phyloP scores from a whole-genome alignment of 495 filamentous ascomycete genomes.

The Penicillium tannophilum region DNA sequence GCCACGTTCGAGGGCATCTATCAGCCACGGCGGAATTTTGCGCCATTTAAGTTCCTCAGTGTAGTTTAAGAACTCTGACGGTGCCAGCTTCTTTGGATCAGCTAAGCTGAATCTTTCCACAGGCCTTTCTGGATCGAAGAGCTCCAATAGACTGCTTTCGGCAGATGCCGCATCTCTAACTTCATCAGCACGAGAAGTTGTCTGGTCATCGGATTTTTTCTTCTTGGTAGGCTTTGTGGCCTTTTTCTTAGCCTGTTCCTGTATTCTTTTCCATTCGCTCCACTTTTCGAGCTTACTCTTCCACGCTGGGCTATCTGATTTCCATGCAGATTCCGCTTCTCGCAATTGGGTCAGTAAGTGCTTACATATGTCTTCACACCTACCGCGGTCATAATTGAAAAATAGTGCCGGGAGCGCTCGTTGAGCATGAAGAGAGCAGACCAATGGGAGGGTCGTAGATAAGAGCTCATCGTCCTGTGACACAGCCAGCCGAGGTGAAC shows the following conservation, averaged over 20 bases:
- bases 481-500: neutral
- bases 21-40: constrained; percentile 47
- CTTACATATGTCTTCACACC: constrained; percentile 60
- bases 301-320: constrained; percentile 59
- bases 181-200: neutral
- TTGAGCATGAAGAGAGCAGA: constrained; percentile 60
- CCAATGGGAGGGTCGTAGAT: constrained; percentile 57
- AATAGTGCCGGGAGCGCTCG: constrained; percentile 71
- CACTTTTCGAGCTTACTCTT: constrained; percentile 23
- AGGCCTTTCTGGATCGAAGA: constrained; percentile 67
- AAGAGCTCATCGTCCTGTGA: neutral
- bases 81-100: constrained; percentile 53
- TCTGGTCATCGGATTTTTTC: neutral
- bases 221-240: neutral
- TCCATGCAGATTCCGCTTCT: constrained; percentile 57
- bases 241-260: neutral
- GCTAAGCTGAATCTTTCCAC: constrained; percentile 66
- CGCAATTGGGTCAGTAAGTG: constrained; percentile 51
- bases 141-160: constrained; percentile 57
- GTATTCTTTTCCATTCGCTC: neutral
- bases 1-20: constrained; percentile 61
- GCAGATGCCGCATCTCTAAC: constrained; percentile 43
- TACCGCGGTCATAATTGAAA: constrained; percentile 71
- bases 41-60: constrained; percentile 46
- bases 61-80: constrained; percentile 55